Percentiles rank a stretch among this genome's conserved stretches.
Conservation (phyloP, 2,329 filamentous ascomycete genomes). For the Ascochyta pisi region DNA sequence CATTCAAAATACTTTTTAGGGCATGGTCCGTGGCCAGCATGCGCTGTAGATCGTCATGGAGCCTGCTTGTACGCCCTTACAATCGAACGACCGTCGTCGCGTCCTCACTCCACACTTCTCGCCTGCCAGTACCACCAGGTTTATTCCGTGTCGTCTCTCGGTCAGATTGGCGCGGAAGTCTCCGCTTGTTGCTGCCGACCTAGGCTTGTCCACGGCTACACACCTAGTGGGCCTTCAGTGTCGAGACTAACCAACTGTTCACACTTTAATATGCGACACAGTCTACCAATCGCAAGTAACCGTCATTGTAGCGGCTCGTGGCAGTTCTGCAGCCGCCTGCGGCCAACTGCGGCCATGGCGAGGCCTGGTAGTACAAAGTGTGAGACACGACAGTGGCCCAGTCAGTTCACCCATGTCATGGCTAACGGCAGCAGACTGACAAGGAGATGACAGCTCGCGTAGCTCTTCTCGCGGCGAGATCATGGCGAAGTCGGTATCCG, state of each 20-base stretch:
- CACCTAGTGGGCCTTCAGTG: not conserved
- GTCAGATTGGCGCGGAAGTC: not conserved
- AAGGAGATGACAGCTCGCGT: constrained; percentile 23
- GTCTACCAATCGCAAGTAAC: not conserved
- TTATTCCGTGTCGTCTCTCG: not conserved
- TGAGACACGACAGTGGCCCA: constrained; percentile 16
- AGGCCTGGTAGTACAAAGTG: constrained; percentile 16
- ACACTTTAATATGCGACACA: not conserved
- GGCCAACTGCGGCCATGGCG: constrained; percentile 9
- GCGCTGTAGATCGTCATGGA: constrained; percentile 14
- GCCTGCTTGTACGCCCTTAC: not conserved
- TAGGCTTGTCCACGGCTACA: not conserved
- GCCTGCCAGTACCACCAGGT: not conserved
- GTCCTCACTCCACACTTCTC: not conserved
- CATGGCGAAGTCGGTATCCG: constrained; percentile 31
- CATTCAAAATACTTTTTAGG: constrained; percentile 11
- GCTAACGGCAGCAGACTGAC: constrained; percentile 6
- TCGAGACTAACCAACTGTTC: not conserved
- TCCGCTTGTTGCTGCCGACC: not conserved
- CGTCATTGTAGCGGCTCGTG: constrained; percentile 1
- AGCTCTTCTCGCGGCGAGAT: constrained; percentile 12
- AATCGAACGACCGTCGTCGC: constrained; percentile 4
- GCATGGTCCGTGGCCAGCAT: constrained; percentile 6
- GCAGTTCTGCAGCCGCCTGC: constrained; percentile 3
- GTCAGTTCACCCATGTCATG: constrained; percentile 1